Evolutionary conservation across 1,284 basidiomycete species (phyloP).

Genomic region (Testicularia cyperi): DNA sequence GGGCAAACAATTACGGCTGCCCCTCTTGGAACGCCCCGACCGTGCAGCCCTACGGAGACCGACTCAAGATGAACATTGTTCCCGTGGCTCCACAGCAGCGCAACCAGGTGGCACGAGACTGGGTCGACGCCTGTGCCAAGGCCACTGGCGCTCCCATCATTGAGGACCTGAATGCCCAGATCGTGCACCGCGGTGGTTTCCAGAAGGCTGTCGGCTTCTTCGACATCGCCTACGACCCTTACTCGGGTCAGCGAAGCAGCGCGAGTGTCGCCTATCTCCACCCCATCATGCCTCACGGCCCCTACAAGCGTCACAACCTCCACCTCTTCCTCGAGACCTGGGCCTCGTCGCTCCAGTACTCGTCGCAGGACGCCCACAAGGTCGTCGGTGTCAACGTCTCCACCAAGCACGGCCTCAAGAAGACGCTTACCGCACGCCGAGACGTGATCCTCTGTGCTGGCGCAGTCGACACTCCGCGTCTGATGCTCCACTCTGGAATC

Average conservation of each 20-base stretch:
- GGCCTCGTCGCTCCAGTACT: slow-evolving; percentile 49
- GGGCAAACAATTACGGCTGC: slow-evolving; percentile 56
- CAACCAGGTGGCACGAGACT: slow-evolving; percentile 59
- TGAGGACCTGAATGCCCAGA: slow-evolving; percentile 57
- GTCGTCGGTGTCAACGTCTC: slow-evolving; percentile 48
- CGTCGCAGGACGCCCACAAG: slow-evolving; percentile 26
- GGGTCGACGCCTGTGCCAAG: slow-evolving; percentile 50
- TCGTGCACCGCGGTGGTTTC: slow-evolving; percentile 53
- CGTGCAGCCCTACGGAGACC: slow-evolving; percentile 59
- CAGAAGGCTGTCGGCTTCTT: slow-evolving; percentile 59
- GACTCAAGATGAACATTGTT: slow-evolving; percentile 59
- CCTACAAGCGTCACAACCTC: slow-evolving; percentile 55
- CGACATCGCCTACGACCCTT: slow-evolving; percentile 60
- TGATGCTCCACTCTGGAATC: slow-evolving; percentile 66
- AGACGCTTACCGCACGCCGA: slow-evolving; percentile 48
- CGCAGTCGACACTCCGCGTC: slow-evolving; percentile 63
- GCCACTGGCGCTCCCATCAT: slow-evolving; percentile 56
- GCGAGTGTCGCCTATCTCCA: slow-evolving; percentile 60
- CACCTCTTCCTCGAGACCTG: slow-evolving; percentile 61
- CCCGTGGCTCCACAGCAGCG: slow-evolving; percentile 59
- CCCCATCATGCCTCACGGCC: slow-evolving; percentile 59
- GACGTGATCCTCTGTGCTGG: slow-evolving; percentile 59
- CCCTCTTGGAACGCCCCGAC: slow-evolving; percentile 49
- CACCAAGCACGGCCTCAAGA: slow-evolving; percentile 46
- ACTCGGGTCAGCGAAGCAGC: slow-evolving; percentile 54